Conservation (phyloP, 2,329 filamentous ascomycete species). For the Ceratocystis variospora region DNA sequence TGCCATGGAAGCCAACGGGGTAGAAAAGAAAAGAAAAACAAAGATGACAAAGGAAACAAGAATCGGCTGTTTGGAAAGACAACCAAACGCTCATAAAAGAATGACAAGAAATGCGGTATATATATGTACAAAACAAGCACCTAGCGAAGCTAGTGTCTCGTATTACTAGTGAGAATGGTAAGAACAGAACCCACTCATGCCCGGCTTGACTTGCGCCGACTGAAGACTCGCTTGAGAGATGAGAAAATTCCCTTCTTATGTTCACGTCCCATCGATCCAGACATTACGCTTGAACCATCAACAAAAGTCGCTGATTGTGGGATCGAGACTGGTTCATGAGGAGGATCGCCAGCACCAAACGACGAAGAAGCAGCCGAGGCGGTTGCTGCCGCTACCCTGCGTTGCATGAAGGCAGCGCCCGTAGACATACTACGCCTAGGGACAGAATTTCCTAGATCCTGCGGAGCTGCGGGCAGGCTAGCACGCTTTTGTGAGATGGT, state of each 20-base stretch:
- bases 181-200: not conserved
- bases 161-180: not conserved
- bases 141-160: not conserved
- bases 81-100: not conserved
- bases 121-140: not conserved
- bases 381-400: slow-evolving; percentile 13
- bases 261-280: not conserved
- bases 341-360: not conserved
- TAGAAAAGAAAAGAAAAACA: slow-evolving; percentile 7
- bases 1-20: not conserved
- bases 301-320: not conserved
- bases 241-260: slow-evolving; percentile 19
- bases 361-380: not conserved
- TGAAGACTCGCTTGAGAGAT: slow-evolving; percentile 19
- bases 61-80: not conserved
- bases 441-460: not conserved
- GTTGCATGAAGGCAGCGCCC: slow-evolving; percentile 23
- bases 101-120: not conserved
- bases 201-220: slow-evolving; percentile 10
- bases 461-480: slow-evolving; percentile 3
- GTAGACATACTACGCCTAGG: slow-evolving; percentile 22
- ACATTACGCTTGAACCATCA: not conserved
- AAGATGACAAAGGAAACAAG: not conserved
- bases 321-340: not conserved
- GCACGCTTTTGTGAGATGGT: slow-evolving; percentile 7